Percentiles rank a stretch among this genome's conserved stretches.
phyloP scores from a whole-genome alignment of 305 asterid species.

The Rubia balearica region DNA sequence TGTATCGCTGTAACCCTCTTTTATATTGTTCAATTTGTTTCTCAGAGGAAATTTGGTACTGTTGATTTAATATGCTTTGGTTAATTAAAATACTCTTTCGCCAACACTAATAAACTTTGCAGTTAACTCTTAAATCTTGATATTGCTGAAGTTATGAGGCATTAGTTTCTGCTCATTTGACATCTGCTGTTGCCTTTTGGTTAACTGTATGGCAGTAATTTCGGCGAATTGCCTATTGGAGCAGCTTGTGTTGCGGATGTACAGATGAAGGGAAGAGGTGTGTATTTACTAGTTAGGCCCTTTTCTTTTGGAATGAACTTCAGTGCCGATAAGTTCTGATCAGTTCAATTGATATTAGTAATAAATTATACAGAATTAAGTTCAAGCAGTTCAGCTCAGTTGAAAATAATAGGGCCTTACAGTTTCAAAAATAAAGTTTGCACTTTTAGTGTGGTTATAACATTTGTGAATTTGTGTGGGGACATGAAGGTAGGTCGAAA shows the following conservation, averaged over 20 bases:
- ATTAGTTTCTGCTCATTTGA: not conserved
- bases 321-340: no score
- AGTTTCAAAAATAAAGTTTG: not conserved
- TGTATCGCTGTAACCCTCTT: conserved; percentile 48
- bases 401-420: no score
- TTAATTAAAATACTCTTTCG: no score
- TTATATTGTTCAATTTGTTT: not conserved
- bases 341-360: no score
- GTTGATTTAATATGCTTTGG: no score
- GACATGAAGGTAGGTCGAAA: conserved; percentile 59
- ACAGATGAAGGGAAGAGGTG: conserved; percentile 93
- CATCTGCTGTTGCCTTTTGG: not conserved
- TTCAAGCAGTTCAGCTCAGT: no score
- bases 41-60: not conserved
- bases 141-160: not conserved
- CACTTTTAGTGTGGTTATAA: not conserved
- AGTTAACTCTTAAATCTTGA: not conserved
- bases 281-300: no score
- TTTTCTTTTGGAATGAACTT: no score
- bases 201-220: conserved; percentile 47
- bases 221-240: conserved; percentile 67
- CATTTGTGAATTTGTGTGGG: conserved; percentile 14
- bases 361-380: no score
- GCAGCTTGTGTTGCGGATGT: conserved; percentile 81
- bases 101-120: no score